A percentile compares a stretch with the other conserved stretches of the same genome.
Evolutionary conservation across 75 land plant species (phyloP).

Genomic region (Sequoia sempervirens): DNA sequence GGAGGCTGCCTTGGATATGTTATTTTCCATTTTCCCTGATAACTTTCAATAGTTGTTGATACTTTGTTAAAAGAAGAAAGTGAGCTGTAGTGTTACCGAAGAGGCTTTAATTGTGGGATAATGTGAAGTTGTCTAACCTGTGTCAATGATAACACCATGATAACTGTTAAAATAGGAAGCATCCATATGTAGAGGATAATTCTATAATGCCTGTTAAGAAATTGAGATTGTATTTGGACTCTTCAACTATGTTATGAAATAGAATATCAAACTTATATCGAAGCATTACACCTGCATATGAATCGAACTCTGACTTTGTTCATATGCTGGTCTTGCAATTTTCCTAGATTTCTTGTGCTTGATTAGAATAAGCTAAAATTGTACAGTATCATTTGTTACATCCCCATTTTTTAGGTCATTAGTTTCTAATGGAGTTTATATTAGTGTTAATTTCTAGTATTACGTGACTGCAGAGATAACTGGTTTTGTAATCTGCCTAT

Average conservation of each 20-base stretch:
- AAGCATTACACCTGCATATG: too few relatives aligned
- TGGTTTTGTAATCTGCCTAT: background rate
- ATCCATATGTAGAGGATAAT: background rate
- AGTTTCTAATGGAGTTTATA: background rate
- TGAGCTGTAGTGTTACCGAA: background rate
- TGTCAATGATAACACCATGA: background rate
- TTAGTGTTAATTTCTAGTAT: background rate
- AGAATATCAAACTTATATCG: too few relatives aligned
- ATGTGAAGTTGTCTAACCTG: background rate
- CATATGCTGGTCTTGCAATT: too few relatives aligned
- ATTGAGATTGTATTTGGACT: background rate
- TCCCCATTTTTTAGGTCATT: background rate
- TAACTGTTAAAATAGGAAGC: background rate
- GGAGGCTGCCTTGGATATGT: background rate
- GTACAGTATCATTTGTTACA: background rate
- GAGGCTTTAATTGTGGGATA: background rate
- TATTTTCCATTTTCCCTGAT: background rate
- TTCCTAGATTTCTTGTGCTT: too few relatives aligned
- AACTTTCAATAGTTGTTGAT: background rate
- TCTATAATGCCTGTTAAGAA: background rate
- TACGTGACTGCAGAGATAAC: background rate
- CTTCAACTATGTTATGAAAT: too few relatives aligned
- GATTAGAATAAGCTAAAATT: background rate
- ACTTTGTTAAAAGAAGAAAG: background rate
- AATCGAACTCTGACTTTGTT: too few relatives aligned